Base-by-base conservation (phyloP, 352 stramenopile genomes). In the Aphanomyces astaci region DNA sequence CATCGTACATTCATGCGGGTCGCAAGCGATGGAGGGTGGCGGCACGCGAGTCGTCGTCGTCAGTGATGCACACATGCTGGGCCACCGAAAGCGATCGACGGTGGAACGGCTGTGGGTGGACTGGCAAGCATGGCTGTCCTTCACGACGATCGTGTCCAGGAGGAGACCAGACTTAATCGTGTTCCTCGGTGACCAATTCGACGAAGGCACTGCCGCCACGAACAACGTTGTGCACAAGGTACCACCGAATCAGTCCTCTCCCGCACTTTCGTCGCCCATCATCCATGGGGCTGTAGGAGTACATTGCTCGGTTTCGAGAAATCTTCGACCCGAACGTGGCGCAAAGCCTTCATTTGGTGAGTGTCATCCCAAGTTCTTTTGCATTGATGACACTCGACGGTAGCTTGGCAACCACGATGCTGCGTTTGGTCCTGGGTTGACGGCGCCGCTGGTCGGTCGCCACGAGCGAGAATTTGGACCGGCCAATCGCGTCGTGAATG, bases 371-470 rank as follows among this genome's bases (percentile, higher is more conserved):
- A n/a, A n/a, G n/a, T n/a, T n/a, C 31, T 4, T 22, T 27, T 22
- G 11, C 2, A 4, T 15, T 24, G 24, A 48, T 17, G 22, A 49
- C 24, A 48, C 24, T 1, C 27, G 36, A 27, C 17, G 40, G 19
- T 64, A 88, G 81, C 68, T 89, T 28, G 84, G 84, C 22, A 93
- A 93, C 64, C 84, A 93, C 57, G 84, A 93, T 72, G 77, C 80
- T n/a, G 66, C 82, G 3, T 91, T 91, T 62, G 82, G 82, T 7
- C 71, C 72, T 28, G 76, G 78, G 49, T 75, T 89, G 73, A 63
- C 68, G 10, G 32, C 75, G 3, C 24, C 73, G 30, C 74, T 80
- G 31, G 60, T 91, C 7, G 60, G 75, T 32, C 79, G 84, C 19
- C 88, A 78, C 40, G 79, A 93, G 52, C 51, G 76, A 11, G 77